These are phyloP conservation scores for Cercospora sp. DNA, from an alignment of 2,329 filamentous ascomycete species.

Conservation along the genomic window DNA sequence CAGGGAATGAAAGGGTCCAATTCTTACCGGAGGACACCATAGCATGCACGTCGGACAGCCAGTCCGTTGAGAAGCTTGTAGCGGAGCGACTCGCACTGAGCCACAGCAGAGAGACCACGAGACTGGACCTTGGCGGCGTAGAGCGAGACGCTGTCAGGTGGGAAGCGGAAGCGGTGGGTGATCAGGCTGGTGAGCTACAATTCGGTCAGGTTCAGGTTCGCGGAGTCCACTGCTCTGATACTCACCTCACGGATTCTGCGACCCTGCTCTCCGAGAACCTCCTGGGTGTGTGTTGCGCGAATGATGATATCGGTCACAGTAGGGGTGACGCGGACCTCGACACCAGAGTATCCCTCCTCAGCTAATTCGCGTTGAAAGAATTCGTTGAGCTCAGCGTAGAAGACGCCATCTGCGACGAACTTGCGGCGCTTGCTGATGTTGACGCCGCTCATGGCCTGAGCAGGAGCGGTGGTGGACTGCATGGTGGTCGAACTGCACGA, in stretches of 20 bases:
- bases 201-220: constrained; percentile 11
- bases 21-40: constrained; percentile 75
- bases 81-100: constrained; percentile 99
- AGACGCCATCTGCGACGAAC: constrained; percentile 82
- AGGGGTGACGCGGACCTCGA: constrained; percentile 99
- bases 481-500: constrained; percentile 27
- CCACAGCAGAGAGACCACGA: constrained; percentile 98
- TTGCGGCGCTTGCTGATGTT: constrained; percentile 83
- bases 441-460: constrained; percentile 35
- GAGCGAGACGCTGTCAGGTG: constrained; percentile 99
- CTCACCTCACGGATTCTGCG: constrained; percentile 87
- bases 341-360: constrained; percentile 99
- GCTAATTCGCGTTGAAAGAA: constrained; percentile 99
- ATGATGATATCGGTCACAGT: constrained; percentile 99
- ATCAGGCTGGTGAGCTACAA: constrained; percentile 89
- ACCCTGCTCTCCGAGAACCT: constrained; percentile 99
- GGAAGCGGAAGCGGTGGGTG: constrained; percentile 99
- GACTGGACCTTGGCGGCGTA: constrained; percentile 99
- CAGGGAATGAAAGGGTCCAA: constrained; percentile 3
- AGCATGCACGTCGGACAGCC: constrained; percentile 97
- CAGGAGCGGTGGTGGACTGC: constrained; percentile 27
- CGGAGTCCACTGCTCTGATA: background rate
- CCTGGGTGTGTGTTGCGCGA: constrained; percentile 99
- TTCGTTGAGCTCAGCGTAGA: constrained; percentile 99
- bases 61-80: constrained; percentile 99